Evolutionary conservation across 2,329 filamentous ascomycete genomes (phyloP).

Genomic region (Hirsutella thompsonii): DNA sequence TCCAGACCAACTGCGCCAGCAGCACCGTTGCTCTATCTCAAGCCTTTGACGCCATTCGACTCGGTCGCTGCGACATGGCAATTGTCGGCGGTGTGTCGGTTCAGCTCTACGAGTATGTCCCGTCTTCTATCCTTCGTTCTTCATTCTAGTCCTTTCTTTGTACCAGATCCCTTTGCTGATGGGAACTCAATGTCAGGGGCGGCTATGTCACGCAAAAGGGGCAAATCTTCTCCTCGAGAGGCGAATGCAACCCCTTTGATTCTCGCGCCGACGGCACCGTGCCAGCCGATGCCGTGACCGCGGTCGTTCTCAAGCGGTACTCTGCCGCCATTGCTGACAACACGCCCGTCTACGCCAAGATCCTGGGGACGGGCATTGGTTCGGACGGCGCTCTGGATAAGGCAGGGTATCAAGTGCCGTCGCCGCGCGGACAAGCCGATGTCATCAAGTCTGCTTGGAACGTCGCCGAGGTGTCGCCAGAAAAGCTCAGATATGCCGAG

Average conservation of each 20-base stretch:
- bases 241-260: constrained; percentile 6
- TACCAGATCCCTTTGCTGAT: neutral
- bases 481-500: constrained; percentile 4
- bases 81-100: constrained; percentile 5
- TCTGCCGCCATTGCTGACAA: neutral
- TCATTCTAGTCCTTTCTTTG: too few species aligned
- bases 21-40: constrained; percentile 3
- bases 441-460: constrained; percentile 5
- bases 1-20: constrained; percentile 4
- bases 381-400: constrained; percentile 5
- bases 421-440: constrained; percentile 4
- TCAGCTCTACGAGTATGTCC: constrained; percentile 3
- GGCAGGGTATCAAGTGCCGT: constrained; percentile 6
- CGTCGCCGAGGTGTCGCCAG: constrained; percentile 1
- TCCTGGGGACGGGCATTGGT: constrained; percentile 4
- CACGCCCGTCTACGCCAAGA: constrained; percentile 3
- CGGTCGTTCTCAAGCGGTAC: constrained; percentile 3
- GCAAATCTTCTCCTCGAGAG: constrained; percentile 3
- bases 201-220: constrained; percentile 5
- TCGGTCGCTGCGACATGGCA: constrained; percentile 4
- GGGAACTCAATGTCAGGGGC: neutral
- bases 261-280: constrained; percentile 4
- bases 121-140: too few species aligned
- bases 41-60: constrained; percentile 2
- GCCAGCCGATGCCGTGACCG: constrained; percentile 3